Conservation (phyloP, 2,329 filamentous ascomycete genomes). For the Epichloe gansuensis region DNA sequence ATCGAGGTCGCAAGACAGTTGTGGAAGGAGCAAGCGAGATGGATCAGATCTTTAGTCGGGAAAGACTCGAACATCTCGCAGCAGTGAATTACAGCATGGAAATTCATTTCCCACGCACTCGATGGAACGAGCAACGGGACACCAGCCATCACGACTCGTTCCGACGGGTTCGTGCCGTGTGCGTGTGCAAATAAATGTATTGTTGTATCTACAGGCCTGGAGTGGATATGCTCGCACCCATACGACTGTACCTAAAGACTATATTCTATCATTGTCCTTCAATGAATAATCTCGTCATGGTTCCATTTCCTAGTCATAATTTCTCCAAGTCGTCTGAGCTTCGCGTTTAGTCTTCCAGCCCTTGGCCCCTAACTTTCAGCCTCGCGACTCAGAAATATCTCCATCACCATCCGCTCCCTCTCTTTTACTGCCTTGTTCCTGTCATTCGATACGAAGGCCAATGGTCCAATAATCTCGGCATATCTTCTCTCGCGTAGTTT, state of each 20-base stretch:
- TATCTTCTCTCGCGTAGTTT: constrained; percentile 47
- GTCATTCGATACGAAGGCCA: constrained; percentile 43
- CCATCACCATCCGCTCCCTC: constrained; percentile 51
- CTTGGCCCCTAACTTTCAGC: constrained; percentile 17
- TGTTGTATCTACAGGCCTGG: not conserved
- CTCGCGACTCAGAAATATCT: constrained; percentile 45
- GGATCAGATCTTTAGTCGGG: no score
- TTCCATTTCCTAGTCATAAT: not conserved
- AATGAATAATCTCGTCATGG: not conserved
- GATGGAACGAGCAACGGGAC: no score
- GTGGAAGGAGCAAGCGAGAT: no score
- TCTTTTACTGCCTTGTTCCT: constrained; percentile 50
- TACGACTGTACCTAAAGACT: not conserved
- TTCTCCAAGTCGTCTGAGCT: not conserved
- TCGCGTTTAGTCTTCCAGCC: not conserved
- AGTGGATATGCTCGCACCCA: not conserved
- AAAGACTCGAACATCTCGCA: no score
- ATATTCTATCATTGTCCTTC: not conserved
- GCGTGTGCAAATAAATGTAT: not conserved
- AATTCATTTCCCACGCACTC: no score
- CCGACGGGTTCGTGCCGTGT: no score
- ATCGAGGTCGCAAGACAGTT: no score
- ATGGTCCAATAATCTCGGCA: constrained; percentile 50
- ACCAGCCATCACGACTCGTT: no score
- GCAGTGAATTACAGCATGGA: no score